phyloP scores from a whole-genome alignment of 2,329 filamentous ascomycete species.

The Fusarium nygamai region DNA sequence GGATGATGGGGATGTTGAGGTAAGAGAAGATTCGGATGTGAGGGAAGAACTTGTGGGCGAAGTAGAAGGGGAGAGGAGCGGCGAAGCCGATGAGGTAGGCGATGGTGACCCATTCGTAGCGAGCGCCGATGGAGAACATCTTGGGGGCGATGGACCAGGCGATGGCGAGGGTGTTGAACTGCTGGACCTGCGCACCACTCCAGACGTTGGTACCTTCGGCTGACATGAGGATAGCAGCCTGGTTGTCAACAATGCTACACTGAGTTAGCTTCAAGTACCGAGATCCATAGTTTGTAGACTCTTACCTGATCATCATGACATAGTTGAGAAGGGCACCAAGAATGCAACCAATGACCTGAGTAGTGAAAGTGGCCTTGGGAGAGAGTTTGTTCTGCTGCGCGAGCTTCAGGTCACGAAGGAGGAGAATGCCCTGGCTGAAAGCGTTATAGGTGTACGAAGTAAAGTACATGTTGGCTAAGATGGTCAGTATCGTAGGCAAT shows the following conservation, averaged over 20 bases:
- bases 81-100: conserved; percentile 48
- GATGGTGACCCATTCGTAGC: conserved; percentile 16
- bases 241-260: conserved; percentile 57
- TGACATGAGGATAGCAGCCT: conserved; percentile 57
- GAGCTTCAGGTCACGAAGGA: conserved; percentile 20
- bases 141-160: conserved; percentile 62
- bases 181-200: conserved; percentile 62
- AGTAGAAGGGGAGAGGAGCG: conserved; percentile 48
- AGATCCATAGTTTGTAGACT: fast-evolving
- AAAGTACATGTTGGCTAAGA: conserved; percentile 29
- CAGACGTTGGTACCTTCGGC: conserved; percentile 60
- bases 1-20: conserved; percentile 61
- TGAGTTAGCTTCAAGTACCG: conserved; percentile 24
- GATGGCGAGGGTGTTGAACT: conserved; percentile 57
- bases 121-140: conserved; percentile 17
- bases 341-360: conserved; percentile 64
- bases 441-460: conserved; percentile 25
- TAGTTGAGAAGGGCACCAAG: conserved; percentile 65
- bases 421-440: background rate
- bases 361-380: conserved; percentile 40
- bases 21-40: conserved; percentile 53
- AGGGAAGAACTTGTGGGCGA: conserved; percentile 47
- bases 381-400: conserved; percentile 25
- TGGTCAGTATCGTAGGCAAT: fast-evolving
- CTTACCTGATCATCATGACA: conserved; percentile 56